These are phyloP conservation scores for Phialophora macrospora DNA, from an alignment of 2,329 filamentous ascomycete genomes.

Conservation along the genomic window DNA sequence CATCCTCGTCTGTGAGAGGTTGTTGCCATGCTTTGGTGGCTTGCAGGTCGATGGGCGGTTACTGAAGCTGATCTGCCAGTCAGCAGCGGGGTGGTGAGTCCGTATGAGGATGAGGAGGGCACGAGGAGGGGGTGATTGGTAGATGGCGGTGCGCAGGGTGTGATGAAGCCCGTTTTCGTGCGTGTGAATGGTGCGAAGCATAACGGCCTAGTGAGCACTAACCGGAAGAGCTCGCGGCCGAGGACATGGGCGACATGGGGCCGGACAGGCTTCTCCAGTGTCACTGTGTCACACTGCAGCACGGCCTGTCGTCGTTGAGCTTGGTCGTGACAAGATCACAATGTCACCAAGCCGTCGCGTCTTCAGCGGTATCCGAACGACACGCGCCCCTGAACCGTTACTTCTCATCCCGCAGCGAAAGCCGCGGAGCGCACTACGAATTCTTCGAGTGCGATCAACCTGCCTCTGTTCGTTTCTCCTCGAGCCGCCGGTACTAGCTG, in stretches of 20 bases:
- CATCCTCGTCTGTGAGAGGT: slow-evolving; percentile 6
- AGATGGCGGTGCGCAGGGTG: slow-evolving; percentile 17
- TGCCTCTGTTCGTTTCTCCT: background rate
- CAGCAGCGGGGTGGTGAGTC: slow-evolving; percentile 18
- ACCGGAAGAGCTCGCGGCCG: background rate
- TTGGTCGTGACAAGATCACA: background rate
- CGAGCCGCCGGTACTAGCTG: slow-evolving; percentile 1
- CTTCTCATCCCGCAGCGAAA: background rate
- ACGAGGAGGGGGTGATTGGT: slow-evolving; percentile 25
- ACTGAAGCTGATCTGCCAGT: slow-evolving; percentile 32
- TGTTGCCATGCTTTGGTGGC: slow-evolving; percentile 19
- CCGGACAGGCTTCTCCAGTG: background rate
- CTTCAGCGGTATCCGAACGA: background rate
- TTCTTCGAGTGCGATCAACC: background rate
- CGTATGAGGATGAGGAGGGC: slow-evolving; percentile 18
- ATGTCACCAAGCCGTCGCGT: background rate
- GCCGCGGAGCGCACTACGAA: background rate
- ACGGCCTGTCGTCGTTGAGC: slow-evolving; percentile 9
- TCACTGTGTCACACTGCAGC: slow-evolving; percentile 10
- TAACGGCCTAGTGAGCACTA: slow-evolving; percentile 17
- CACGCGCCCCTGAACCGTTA: background rate
- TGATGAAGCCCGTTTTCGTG: slow-evolving; percentile 21
- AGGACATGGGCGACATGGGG: slow-evolving; percentile 1
- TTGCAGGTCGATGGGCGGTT: slow-evolving; percentile 34
- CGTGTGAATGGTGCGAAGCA: slow-evolving; percentile 26